phyloP scores from a whole-genome alignment of 441 rosid species.

The Euphorbia corollata region DNA sequence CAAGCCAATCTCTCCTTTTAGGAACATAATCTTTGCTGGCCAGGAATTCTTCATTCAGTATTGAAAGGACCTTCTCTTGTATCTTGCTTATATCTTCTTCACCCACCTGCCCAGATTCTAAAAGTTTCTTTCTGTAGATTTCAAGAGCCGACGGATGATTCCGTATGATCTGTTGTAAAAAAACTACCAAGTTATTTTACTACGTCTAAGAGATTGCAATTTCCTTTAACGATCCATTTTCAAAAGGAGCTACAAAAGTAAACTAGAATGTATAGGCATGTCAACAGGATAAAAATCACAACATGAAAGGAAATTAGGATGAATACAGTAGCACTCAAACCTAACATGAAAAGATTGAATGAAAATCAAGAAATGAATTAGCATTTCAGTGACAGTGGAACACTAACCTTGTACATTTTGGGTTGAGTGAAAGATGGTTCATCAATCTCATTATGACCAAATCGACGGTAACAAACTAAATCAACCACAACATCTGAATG shows the following conservation, averaged over 20 bases:
- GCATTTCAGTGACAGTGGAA: too few relatives aligned
- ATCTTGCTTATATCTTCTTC: constrained; percentile 60
- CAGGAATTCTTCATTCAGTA: constrained; percentile 78
- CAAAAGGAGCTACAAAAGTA: too few relatives aligned
- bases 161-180: constrained; percentile 27
- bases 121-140: constrained; percentile 59
- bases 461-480: constrained; percentile 82
- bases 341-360: too few relatives aligned
- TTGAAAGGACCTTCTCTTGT: constrained; percentile 60
- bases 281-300: too few relatives aligned
- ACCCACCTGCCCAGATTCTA: constrained; percentile 65
- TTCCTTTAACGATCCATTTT: too few relatives aligned
- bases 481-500: constrained; percentile 95
- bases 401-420: constrained; percentile 75
- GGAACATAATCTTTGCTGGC: constrained; percentile 85
- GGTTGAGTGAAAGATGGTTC: constrained; percentile 97
- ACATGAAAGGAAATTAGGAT: too few relatives aligned
- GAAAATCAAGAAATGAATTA: too few relatives aligned
- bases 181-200: too few relatives aligned
- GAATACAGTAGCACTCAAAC: too few relatives aligned
- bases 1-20: constrained; percentile 86
- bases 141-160: constrained; percentile 82
- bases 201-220: too few relatives aligned
- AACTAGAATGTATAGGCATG: too few relatives aligned
- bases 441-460: constrained; percentile 92